These are phyloP conservation scores for Emmonsiellopsis sp. DNA, from an alignment of 2,329 filamentous ascomycete genomes.

Conservation along the genomic window DNA sequence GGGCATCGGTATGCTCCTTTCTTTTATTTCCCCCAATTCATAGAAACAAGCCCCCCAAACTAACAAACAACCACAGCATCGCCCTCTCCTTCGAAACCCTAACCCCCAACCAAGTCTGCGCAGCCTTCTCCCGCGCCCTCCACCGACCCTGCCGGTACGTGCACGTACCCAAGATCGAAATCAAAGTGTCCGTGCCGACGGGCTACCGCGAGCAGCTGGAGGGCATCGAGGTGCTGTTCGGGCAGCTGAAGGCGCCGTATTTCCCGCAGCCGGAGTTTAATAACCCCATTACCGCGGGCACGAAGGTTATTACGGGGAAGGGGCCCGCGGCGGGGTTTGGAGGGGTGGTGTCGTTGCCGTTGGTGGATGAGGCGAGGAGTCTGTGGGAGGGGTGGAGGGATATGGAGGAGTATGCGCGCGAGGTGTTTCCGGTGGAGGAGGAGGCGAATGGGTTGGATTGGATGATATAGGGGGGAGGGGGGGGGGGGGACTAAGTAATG, in stretches of 20 bases:
- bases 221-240: slow-evolving; percentile 50
- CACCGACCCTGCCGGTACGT: slow-evolving; percentile 70
- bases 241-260: slow-evolving; percentile 50
- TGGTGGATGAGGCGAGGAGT: slow-evolving; percentile 65
- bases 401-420: slow-evolving; percentile 86
- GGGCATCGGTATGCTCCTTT: slow-evolving; percentile 47
- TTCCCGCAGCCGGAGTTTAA: slow-evolving; percentile 51
- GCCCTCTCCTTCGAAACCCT: slow-evolving; percentile 86
- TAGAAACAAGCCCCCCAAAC: slow-evolving; percentile 4
- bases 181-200: slow-evolving; percentile 74
- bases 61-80: slow-evolving; percentile 46
- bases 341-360: slow-evolving; percentile 52
- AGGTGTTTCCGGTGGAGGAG: slow-evolving; percentile 91
- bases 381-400: slow-evolving; percentile 88
- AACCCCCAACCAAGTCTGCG: slow-evolving; percentile 72
- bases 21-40: background rate
- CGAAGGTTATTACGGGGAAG: slow-evolving; percentile 25
- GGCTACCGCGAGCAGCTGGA: slow-evolving; percentile 86
- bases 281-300: slow-evolving; percentile 20
- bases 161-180: slow-evolving; percentile 61
- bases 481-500: too few relatives aligned
- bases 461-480: slow-evolving; percentile 51
- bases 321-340: slow-evolving; percentile 41
- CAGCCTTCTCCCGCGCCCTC: slow-evolving; percentile 68
- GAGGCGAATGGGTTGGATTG: slow-evolving; percentile 86